A percentile compares a stretch with the other conserved stretches of the same genome.
These are phyloP conservation scores for Moricandia moricandioides DNA, from an alignment of 345 rosid species.

Conservation along the genomic window DNA sequence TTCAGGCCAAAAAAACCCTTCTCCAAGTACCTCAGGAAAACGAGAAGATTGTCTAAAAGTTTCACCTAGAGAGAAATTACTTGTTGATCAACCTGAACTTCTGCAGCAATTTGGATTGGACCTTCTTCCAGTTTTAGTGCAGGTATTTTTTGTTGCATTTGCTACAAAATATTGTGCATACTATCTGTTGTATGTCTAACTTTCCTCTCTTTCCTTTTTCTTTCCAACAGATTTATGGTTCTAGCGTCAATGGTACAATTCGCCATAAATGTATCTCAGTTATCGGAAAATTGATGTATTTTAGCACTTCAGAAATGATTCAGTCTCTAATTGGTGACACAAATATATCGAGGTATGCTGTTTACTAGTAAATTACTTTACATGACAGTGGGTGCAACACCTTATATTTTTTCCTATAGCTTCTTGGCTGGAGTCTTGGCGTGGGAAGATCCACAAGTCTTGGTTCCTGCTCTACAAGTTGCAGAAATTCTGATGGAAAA, in stretches of 20 bases:
- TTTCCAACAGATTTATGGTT: conserved; percentile 78
- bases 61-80: conserved; percentile 39
- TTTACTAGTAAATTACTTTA: not conserved
- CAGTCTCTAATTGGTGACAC: conserved; percentile 37
- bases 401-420: conserved; percentile 13
- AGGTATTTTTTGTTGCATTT: conserved; percentile 40
- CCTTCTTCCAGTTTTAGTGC: conserved; percentile 93
- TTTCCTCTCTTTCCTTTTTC: not conserved
- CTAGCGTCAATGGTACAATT: conserved; percentile 9
- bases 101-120: conserved; percentile 93
- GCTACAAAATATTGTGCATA: not conserved
- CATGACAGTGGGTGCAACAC: conserved; percentile 5
- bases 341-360: conserved; percentile 81
- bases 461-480: conserved; percentile 96
- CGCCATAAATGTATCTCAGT: conserved; percentile 97
- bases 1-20: too few relatives aligned
- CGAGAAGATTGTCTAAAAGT: too few relatives aligned
- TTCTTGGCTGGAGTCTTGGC: too few relatives aligned
- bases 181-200: conserved; percentile 13
- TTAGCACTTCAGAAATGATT: conserved; percentile 74
- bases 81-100: conserved; percentile 89
- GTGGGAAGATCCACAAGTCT: conserved; percentile 60
- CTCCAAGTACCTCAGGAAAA: too few relatives aligned
- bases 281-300: conserved; percentile 71
- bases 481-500: conserved; percentile 98